Conservation (phyloP, 352 stramenopile genomes). For the Globisporangium barbulae region DNA sequence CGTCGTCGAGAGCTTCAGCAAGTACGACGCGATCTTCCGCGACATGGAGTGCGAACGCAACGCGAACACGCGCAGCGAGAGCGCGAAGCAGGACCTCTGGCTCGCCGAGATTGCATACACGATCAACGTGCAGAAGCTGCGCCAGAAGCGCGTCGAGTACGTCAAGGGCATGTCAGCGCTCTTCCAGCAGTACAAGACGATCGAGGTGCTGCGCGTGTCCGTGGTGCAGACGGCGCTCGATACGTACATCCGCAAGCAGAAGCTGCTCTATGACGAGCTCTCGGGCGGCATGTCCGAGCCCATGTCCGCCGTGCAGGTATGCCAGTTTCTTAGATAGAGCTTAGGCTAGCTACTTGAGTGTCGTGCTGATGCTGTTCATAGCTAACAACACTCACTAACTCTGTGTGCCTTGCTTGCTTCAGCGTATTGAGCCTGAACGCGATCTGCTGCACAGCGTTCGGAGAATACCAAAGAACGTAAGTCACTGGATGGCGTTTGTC, state of each 20-base stretch:
- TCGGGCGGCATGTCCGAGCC: slow-evolving; percentile 62
- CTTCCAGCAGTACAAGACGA: slow-evolving; percentile 82
- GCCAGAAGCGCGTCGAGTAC: slow-evolving; percentile 64
- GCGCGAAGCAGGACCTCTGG: slow-evolving; percentile 53
- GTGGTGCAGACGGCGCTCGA: slow-evolving; percentile 76
- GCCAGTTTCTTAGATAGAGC: not conserved
- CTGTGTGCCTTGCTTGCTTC: not conserved
- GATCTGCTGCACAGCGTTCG: slow-evolving; percentile 75
- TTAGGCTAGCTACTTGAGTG: not conserved
- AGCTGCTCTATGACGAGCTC: slow-evolving; percentile 71
- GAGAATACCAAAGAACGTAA: slow-evolving; percentile 83
- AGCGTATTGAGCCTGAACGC: slow-evolving; percentile 77
- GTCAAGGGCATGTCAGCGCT: slow-evolving; percentile 80
- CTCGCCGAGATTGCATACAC: slow-evolving; percentile 72
- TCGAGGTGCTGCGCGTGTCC: slow-evolving; percentile 65
- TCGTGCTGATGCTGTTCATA: not conserved
- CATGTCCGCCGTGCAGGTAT: slow-evolving; percentile 58
- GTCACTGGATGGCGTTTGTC: slow-evolving; percentile 8
- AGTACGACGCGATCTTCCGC: slow-evolving; percentile 56
- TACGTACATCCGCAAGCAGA: slow-evolving; percentile 80
- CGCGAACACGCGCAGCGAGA: slow-evolving; percentile 11
- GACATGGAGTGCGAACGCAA: slow-evolving; percentile 47
- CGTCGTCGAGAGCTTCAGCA: slow-evolving; percentile 53
- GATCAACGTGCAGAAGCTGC: slow-evolving; percentile 67
- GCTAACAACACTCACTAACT: not conserved